phyloP scores from a whole-genome alignment of 768 basidiomycete species.

The Collybiopsis luxurians region DNA sequence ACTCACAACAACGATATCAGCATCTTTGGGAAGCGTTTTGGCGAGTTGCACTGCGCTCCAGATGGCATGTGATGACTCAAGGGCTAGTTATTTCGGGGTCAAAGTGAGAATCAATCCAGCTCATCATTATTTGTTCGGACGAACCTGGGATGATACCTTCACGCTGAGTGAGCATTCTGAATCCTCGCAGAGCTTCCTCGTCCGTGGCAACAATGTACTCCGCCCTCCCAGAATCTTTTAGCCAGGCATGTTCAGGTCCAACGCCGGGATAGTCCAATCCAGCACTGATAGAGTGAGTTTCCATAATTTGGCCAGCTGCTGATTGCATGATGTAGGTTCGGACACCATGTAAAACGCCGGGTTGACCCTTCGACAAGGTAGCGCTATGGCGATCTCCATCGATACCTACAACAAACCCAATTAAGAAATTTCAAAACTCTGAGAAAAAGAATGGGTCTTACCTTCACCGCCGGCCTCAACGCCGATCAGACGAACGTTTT shows the following conservation, averaged over 20 bases:
- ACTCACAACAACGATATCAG: constrained; percentile 89
- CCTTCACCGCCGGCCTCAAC: constrained; percentile 99
- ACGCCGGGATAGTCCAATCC: constrained; percentile 97
- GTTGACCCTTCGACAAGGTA: constrained; percentile 85
- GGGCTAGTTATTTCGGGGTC: constrained; percentile 59
- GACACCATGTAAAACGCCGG: constrained; percentile 95
- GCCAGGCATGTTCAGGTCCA: constrained; percentile 96
- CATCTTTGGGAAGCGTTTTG: constrained; percentile 77
- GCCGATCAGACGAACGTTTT: constrained; percentile 81
- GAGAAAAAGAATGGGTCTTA: constrained; percentile 22
- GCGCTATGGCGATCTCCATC: constrained; percentile 90
- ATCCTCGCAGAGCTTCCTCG: constrained; percentile 89
- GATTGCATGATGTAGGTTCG: constrained; percentile 94
- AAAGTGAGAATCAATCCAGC: not conserved
- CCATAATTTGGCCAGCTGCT: constrained; percentile 86
- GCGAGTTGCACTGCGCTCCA: constrained; percentile 90
- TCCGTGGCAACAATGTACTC: constrained; percentile 94
- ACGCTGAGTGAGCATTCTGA: constrained; percentile 85
- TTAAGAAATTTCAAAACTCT: not conserved
- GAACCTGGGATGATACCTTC: constrained; percentile 97
- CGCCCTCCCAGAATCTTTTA: constrained; percentile 92
- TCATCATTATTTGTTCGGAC: constrained; percentile 15
- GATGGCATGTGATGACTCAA: constrained; percentile 95
- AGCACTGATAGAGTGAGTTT: constrained; percentile 96
- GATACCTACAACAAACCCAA: constrained; percentile 47